phyloP scores from a whole-genome alignment of 805 yeast genomes.

The Candida coquimbonensis region DNA sequence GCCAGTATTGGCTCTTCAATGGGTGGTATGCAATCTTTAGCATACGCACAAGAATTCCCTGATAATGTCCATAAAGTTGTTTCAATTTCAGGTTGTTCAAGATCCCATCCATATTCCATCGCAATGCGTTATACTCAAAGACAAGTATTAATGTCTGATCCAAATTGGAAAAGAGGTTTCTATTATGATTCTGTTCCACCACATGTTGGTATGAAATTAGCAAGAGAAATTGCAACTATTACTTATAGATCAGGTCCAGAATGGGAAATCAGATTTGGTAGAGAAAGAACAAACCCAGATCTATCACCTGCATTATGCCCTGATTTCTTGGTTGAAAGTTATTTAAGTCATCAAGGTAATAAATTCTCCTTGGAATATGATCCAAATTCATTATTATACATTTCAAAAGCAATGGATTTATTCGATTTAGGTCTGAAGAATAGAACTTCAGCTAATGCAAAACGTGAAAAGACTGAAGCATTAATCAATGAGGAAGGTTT shows the following conservation, averaged over 20 bases:
- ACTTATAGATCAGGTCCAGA: constrained; percentile 95
- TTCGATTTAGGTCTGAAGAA: constrained; percentile 65
- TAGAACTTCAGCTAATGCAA: constrained; percentile 34
- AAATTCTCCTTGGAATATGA: constrained; percentile 89
- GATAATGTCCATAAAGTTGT: constrained; percentile 66
- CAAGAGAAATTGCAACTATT: constrained; percentile 89
- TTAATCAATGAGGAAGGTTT: constrained; percentile 23
- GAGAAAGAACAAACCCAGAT: constrained; percentile 76
- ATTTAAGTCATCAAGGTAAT: constrained; percentile 91
- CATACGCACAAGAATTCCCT: constrained; percentile 80
- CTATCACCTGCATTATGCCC: constrained; percentile 86
- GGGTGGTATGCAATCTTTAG: constrained; percentile 99
- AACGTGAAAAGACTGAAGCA: constrained; percentile 33
- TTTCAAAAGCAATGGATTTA: constrained; percentile 91
- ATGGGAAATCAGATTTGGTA: constrained; percentile 91
- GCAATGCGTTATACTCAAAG: constrained; percentile 92
- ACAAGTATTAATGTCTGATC: constrained; percentile 90
- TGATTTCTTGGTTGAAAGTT: constrained; percentile 87
- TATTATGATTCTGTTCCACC: constrained; percentile 80
- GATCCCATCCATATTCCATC: constrained; percentile 89
- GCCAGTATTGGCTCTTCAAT: constrained; percentile 88
- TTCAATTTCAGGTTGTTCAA: constrained; percentile 86
- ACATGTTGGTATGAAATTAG: constrained; percentile 90
- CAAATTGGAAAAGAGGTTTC: constrained; percentile 89
- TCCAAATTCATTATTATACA: constrained; percentile 80